Percentiles rank a stretch among this genome's conserved stretches.
These are phyloP conservation scores for Cytospora piceicola DNA, from an alignment of 2,329 filamentous ascomycete genomes.

Conservation along the genomic window DNA sequence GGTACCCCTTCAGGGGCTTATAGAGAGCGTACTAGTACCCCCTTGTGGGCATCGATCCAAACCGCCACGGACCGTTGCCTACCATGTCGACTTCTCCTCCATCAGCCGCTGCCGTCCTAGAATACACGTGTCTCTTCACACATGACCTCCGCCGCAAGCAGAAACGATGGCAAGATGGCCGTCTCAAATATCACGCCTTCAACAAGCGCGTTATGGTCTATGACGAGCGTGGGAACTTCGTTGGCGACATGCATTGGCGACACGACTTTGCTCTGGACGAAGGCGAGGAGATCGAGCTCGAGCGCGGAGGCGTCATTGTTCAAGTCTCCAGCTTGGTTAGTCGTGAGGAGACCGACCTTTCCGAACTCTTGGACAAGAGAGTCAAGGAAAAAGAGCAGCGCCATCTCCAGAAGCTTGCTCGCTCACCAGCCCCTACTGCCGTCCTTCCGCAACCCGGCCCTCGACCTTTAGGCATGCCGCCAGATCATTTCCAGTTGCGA, in stretches of 20 bases:
- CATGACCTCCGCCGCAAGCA: slow-evolving; percentile 83
- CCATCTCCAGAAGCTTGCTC: slow-evolving; percentile 49
- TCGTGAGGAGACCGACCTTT: slow-evolving; percentile 75
- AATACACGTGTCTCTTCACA: slow-evolving; percentile 86
- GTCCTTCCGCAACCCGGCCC: slow-evolving; percentile 36
- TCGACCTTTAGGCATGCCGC: slow-evolving; percentile 34
- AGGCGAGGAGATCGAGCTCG: slow-evolving; percentile 80
- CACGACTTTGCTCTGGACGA: slow-evolving; percentile 70
- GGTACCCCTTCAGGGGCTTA: not conserved
- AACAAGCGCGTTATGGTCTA: slow-evolving; percentile 92
- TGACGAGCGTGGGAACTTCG: slow-evolving; percentile 76
- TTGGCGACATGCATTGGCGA: slow-evolving; percentile 85
- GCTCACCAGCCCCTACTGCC: slow-evolving; percentile 34
- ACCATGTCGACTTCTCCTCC: slow-evolving; percentile 43
- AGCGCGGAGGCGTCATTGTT: slow-evolving; percentile 75
- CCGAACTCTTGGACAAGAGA: slow-evolving; percentile 73
- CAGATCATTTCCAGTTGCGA: slow-evolving; percentile 44
- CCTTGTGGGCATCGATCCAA: not conserved
- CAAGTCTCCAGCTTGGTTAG: slow-evolving; percentile 80
- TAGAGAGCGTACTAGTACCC: not conserved
- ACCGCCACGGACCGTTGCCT: not conserved
- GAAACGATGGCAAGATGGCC: slow-evolving; percentile 93
- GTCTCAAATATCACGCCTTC: slow-evolving; percentile 85
- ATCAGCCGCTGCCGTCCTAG: slow-evolving; percentile 74
- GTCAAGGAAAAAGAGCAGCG: slow-evolving; percentile 59